phyloP scores from a whole-genome alignment of 225 moss, liverwort and hornwort species.

The Lunularia cruciata region DNA sequence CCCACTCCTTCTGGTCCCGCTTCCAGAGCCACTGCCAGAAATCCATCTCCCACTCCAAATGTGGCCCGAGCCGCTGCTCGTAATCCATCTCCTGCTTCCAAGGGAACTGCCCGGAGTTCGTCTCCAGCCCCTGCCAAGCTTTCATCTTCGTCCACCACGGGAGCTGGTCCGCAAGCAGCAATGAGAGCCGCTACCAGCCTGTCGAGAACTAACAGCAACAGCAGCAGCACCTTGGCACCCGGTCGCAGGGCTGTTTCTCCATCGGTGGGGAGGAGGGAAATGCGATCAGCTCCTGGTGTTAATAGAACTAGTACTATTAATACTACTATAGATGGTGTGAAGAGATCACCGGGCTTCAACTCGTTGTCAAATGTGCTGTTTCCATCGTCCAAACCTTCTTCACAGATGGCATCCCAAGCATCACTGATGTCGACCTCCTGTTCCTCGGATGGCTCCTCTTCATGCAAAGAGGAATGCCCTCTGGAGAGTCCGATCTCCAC shows the following conservation, averaged over 20 bases:
- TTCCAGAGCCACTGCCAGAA: conserved; percentile 7
- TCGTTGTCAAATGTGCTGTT: conserved; percentile 16
- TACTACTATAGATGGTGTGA: conserved; percentile 22
- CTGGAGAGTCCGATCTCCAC: conserved; percentile 20
- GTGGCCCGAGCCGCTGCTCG: conserved; percentile 19
- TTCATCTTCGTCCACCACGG: not conserved
- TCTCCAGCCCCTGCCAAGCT: not conserved
- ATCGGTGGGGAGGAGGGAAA: conserved; percentile 27
- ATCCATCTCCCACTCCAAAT: conserved; percentile 28
- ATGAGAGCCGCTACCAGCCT: not conserved
- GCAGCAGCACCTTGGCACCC: conserved; percentile 4
- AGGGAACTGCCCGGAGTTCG: not conserved
- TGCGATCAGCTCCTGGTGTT: conserved; percentile 25
- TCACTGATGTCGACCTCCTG: conserved; percentile 24
- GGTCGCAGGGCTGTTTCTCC: conserved; percentile 36
- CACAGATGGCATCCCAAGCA: not conserved
- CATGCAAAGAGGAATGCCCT: conserved; percentile 28
- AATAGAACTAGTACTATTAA: conserved; percentile 1
- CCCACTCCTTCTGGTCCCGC: conserved; percentile 14
- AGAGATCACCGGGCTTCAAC: conserved; percentile 13
- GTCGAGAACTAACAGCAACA: conserved; percentile 19
- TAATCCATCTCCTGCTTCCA: conserved; percentile 21
- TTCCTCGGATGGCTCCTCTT: conserved; percentile 30
- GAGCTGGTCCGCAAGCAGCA: conserved; percentile 1
- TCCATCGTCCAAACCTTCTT: conserved; percentile 20